A percentile compares a stretch with the other conserved stretches of the same genome.
Evolutionary conservation across 139 green algal species (phyloP).

Genomic region (Coelastrella sp.): DNA sequence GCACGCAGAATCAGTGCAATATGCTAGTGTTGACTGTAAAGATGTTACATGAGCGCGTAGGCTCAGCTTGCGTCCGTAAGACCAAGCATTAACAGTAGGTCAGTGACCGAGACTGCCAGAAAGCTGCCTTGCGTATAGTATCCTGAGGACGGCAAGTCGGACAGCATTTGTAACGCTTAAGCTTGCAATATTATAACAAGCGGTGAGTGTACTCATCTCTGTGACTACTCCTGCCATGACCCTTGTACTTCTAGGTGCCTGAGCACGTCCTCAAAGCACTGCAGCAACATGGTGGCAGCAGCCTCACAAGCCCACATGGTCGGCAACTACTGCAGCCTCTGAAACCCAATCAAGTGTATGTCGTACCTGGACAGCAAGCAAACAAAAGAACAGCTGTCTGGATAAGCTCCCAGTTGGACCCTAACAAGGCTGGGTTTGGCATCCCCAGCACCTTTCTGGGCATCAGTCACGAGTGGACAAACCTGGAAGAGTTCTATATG

Average conservation of each 20-base stretch:
- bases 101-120: too few species aligned
- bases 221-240: too few species aligned
- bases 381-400: neutral
- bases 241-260: neutral
- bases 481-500: slow-evolving; percentile 32
- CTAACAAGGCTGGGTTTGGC: neutral
- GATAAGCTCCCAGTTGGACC: neutral
- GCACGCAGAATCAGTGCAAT: too few species aligned
- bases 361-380: neutral
- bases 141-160: too few species aligned
- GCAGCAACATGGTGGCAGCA: neutral
- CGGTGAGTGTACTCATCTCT: too few species aligned
- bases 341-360: neutral
- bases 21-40: too few species aligned
- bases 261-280: neutral
- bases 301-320: neutral
- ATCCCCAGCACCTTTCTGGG: slow-evolving; percentile 44
- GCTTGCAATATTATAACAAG: too few species aligned
- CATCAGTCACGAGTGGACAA: slow-evolving; percentile 46
- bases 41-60: too few species aligned
- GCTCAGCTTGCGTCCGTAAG: too few species aligned
- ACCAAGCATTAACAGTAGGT: too few species aligned
- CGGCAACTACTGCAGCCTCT: slow-evolving; percentile 17
- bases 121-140: too few species aligned
- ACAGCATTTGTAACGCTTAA: too few species aligned